Conservation (phyloP, 345 rosid species). For the Heritiera fomes region DNA sequence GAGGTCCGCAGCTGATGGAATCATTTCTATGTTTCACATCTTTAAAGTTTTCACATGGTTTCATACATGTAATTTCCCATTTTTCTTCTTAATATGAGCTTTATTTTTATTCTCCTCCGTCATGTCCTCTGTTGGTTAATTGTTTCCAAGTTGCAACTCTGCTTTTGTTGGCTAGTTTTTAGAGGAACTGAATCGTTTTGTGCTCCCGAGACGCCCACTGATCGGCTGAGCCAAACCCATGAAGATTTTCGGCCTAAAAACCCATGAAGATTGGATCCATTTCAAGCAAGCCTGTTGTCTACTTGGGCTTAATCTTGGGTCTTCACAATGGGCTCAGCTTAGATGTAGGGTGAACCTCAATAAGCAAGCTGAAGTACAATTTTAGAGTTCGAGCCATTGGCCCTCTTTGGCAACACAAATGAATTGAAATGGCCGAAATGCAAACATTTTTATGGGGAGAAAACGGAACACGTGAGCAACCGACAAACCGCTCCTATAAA, state of each 20-base stretch:
- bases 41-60: no score
- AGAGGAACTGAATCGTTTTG: no score
- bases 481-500: neutral
- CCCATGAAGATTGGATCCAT: neutral
- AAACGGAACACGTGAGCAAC: no score
- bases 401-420: neutral
- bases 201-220: neutral
- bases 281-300: neutral
- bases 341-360: neutral
- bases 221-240: neutral
- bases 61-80: no score
- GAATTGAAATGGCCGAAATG: neutral
- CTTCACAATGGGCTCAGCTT: neutral
- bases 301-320: neutral
- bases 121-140: neutral
- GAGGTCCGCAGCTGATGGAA: slow-evolving; percentile 28
- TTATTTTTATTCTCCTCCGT: neutral
- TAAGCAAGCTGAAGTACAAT: neutral
- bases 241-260: neutral
- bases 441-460: no score
- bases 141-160: neutral
- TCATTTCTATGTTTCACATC: slow-evolving; percentile 25
- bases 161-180: no score
- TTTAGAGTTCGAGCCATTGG: no score
- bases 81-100: neutral